These are phyloP conservation scores for Buxus sempervirens DNA, from an alignment of 164 flowering plant genomes.

Conservation along the genomic window DNA sequence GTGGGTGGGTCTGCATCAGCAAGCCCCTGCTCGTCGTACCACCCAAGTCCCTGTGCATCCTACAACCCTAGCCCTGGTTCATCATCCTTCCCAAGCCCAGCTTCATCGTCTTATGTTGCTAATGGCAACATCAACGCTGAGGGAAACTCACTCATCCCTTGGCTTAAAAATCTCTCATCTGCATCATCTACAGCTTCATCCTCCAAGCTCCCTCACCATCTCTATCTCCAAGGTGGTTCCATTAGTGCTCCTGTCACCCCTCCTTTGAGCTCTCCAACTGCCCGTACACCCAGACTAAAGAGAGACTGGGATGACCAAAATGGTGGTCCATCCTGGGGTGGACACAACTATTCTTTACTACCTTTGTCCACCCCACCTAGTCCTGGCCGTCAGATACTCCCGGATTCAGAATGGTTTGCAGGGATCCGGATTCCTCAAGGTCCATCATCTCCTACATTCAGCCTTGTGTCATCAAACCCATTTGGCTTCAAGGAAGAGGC, in stretches of 20 bases:
- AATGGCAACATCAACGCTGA: slow-evolving; percentile 44
- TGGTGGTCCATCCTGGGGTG: slow-evolving; percentile 39
- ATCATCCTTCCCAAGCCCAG: slow-evolving; percentile 50
- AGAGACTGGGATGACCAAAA: slow-evolving; percentile 59
- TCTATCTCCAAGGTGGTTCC: slow-evolving; percentile 67
- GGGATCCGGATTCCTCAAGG: slow-evolving; percentile 53
- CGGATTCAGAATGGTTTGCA: slow-evolving; percentile 75
- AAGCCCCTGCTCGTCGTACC: slow-evolving; percentile 77
- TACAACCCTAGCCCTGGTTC: slow-evolving; percentile 71
- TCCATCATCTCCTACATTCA: slow-evolving; percentile 71
- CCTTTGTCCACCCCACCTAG: slow-evolving; percentile 83
- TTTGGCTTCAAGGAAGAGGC: slow-evolving; percentile 56
- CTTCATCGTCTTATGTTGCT: slow-evolving; percentile 33
- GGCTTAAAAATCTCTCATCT: slow-evolving; percentile 91
- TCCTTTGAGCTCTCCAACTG: slow-evolving; percentile 84
- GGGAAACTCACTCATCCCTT: slow-evolving; percentile 85
- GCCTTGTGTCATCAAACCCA: slow-evolving; percentile 70
- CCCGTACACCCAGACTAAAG: slow-evolving; percentile 59
- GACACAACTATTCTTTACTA: slow-evolving; percentile 41
- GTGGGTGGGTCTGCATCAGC: slow-evolving; percentile 65
- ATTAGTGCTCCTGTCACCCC: slow-evolving; percentile 97
- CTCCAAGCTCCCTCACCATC: slow-evolving; percentile 57
- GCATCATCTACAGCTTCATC: slow-evolving; percentile 51
- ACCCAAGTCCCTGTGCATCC: slow-evolving; percentile 70
- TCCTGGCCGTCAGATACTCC: slow-evolving; percentile 64